phyloP scores from a whole-genome alignment of 2,329 filamentous ascomycete species.

The Alternaria arborescens region DNA sequence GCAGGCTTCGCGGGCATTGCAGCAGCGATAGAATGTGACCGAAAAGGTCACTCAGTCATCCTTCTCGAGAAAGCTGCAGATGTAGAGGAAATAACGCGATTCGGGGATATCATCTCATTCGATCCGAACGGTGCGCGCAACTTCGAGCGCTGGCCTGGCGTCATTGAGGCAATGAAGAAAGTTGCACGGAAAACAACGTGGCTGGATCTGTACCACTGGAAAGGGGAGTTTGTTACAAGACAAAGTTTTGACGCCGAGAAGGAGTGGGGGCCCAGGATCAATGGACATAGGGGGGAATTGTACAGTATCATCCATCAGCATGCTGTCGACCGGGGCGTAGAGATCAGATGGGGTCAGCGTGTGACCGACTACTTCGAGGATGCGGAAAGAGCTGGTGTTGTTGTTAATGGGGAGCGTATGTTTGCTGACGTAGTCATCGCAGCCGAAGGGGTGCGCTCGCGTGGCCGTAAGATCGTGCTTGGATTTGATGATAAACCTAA shows the following conservation, averaged over 20 bases:
- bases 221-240: constrained; percentile 68
- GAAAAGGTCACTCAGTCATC: constrained; percentile 66
- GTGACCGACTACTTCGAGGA: constrained; percentile 66
- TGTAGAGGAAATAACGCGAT: constrained; percentile 63
- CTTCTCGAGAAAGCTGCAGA: constrained; percentile 61
- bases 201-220: constrained; percentile 68
- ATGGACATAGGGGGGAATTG: constrained; percentile 68
- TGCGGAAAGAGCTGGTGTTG: constrained; percentile 60
- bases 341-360: constrained; percentile 61
- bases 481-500: constrained; percentile 63
- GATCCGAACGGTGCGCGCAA: constrained; percentile 68
- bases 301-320: constrained; percentile 66
- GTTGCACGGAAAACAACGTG: constrained; percentile 64
- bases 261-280: constrained; percentile 62
- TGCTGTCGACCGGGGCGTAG: constrained; percentile 61
- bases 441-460: constrained; percentile 62
- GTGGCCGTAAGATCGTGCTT: constrained; percentile 62
- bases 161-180: constrained; percentile 58
- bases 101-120: constrained; percentile 70
- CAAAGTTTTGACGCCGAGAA: constrained; percentile 55
- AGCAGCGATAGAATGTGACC: constrained; percentile 69
- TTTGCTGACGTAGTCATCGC: constrained; percentile 61
- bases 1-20: constrained; percentile 68
- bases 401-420: constrained; percentile 57
- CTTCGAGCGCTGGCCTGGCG: constrained; percentile 60